Conservation (phyloP, 2,329 filamentous ascomycete genomes). For the Claviceps fusiformis region DNA sequence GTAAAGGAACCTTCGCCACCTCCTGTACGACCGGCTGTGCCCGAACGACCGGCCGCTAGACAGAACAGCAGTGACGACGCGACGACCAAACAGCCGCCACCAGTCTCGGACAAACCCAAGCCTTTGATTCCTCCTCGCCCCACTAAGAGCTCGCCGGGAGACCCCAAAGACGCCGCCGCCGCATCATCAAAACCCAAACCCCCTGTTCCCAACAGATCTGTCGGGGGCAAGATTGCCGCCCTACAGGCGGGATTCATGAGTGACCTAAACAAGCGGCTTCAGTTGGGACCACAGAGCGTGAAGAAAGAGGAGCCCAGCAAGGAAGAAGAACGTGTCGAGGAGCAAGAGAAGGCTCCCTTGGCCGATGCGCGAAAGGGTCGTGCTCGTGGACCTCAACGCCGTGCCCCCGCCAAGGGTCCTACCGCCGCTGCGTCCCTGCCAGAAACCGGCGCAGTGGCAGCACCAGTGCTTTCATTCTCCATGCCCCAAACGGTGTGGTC, state of each 20-base stretch:
- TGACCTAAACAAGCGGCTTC: constrained; percentile 79
- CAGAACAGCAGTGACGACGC: constrained; percentile 23
- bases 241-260: constrained; percentile 86
- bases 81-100: constrained; percentile 21
- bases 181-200: constrained; percentile 61
- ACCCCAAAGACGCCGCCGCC: constrained; percentile 28
- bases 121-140: constrained; percentile 49
- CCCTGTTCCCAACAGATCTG: constrained; percentile 58
- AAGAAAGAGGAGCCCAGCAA: constrained; percentile 55
- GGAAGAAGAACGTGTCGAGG: constrained; percentile 39
- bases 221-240: constrained; percentile 76
- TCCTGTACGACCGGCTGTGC: constrained; percentile 31
- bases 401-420: constrained; percentile 45
- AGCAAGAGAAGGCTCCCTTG: constrained; percentile 64
- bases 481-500: constrained; percentile 35
- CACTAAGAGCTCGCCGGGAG: constrained; percentile 31
- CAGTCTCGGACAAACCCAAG: constrained; percentile 41
- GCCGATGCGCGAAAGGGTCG: constrained; percentile 81
- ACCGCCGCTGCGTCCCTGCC: constrained; percentile 22
- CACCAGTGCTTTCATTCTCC: constrained; percentile 32
- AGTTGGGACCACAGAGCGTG: constrained; percentile 67
- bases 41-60: constrained; percentile 41
- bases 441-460: constrained; percentile 9
- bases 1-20: constrained; percentile 24
- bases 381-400: constrained; percentile 72